Evolutionary conservation across 139 green algal species (phyloP).

Genomic region (Chlorella ohadii): DNA sequence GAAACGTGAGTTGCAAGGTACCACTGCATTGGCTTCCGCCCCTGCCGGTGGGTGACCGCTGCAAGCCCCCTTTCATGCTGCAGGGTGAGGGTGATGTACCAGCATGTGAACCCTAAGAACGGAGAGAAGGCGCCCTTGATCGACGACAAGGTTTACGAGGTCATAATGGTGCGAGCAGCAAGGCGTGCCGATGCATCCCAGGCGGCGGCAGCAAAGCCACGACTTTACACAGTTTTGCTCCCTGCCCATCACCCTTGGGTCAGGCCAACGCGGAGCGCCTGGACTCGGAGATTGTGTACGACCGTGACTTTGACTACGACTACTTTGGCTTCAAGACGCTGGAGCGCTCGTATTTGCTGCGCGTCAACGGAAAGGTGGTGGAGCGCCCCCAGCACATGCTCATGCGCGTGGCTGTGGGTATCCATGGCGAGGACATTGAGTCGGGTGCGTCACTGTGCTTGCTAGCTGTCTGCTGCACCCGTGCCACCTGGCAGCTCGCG

Average conservation of each 20-base stretch:
- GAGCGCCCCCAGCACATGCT: slow-evolving; percentile 99
- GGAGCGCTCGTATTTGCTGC: slow-evolving; percentile 98
- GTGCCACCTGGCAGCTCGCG: not conserved
- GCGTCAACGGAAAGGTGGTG: slow-evolving; percentile 95
- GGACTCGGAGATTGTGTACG: slow-evolving; percentile 98
- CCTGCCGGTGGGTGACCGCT: no score
- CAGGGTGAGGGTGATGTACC: slow-evolving; percentile 93
- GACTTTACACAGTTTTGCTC: not conserved
- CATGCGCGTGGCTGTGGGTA: slow-evolving; percentile 98
- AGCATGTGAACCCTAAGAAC: slow-evolving; percentile 94
- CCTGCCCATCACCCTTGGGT: not conserved
- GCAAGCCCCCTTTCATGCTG: not conserved
- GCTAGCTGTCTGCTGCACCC: not conserved
- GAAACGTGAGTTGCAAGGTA: slow-evolving; percentile 77
- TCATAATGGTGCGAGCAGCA: slow-evolving; percentile 71
- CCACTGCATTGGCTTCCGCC: no score
- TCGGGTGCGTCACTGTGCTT: not conserved
- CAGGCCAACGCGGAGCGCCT: slow-evolving; percentile 80
- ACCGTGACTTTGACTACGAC: slow-evolving; percentile 99
- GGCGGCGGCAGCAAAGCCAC: no score
- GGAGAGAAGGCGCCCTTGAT: slow-evolving; percentile 85
- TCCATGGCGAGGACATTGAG: slow-evolving; percentile 90
- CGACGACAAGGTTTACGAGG: slow-evolving; percentile 89
- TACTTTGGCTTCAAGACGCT: slow-evolving; percentile 99
- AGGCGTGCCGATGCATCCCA: not conserved